Conservation (phyloP, 2,329 filamentous ascomycete genomes). For the Emmonsia crescens region DNA sequence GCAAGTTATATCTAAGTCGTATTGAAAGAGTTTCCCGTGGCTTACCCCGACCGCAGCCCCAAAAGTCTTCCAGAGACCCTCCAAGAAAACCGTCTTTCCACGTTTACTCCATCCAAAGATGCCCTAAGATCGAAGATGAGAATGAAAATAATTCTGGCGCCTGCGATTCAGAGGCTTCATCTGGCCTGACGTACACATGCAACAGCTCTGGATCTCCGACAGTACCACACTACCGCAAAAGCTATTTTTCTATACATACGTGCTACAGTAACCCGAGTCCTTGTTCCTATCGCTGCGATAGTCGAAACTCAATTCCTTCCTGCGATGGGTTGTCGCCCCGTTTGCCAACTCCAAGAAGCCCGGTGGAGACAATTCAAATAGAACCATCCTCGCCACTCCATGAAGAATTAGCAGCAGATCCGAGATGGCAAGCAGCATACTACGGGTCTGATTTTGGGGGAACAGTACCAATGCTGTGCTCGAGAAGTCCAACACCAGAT, state of each 20-base stretch:
- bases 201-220: neutral
- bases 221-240: neutral
- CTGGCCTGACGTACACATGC: neutral
- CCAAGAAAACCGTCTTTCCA: conserved; percentile 1
- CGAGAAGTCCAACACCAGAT: neutral
- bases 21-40: neutral
- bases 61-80: neutral
- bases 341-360: neutral
- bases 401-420: neutral
- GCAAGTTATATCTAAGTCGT: conserved; percentile 5
- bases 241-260: neutral
- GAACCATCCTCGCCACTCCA: neutral
- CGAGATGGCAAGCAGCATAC: neutral
- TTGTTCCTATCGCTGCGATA: neutral
- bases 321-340: neutral
- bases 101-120: conserved; percentile 5
- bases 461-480: neutral
- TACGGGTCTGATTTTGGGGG: neutral
- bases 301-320: neutral
- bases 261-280: neutral
- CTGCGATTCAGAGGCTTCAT: neutral
- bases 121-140: conserved; percentile 7
- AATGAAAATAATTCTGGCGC: neutral
- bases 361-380: neutral
- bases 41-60: neutral